Evolutionary conservation across 2,329 filamentous ascomycete species (phyloP), one percentile per base, ranked within the genome.

Genomic region (Botryotinia narcissicola): DNA sequence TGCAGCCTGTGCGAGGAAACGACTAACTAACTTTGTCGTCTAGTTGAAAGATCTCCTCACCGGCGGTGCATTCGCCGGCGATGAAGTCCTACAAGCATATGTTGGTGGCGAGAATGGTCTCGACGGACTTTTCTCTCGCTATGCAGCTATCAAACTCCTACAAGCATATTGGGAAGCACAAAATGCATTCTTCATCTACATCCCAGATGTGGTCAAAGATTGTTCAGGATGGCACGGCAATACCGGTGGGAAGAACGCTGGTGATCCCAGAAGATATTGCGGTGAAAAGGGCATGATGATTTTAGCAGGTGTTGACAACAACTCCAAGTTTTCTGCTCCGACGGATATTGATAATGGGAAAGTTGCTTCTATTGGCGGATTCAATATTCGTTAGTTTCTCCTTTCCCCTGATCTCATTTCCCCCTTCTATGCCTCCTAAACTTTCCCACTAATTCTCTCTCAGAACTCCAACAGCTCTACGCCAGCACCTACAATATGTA

Each of bases 131-230:
- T 66, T 66, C 22, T 48, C 63, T 10, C 42, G 44, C 20, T 48
- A 66, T 8, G 63, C 63, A 37, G 44, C 44, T 9, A 37, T 66
- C 32, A 48, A 66, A 12, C 63, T 66, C 2, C 44, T 66, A 0
- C 63, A 66, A n/a, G 63, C 63, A 25, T 66, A 66, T 4, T 66
- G 29, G 32, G 29, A 66, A 66, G 63, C 63, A 1, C 44, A 66
- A 66, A 66, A 66, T 48, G 63, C 44, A 5, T 66, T 66, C 10
- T 66, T 66, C 44, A n/a, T 51, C 63, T 66, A 51, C 29, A 66
- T 51, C 5, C 63, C 63, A 12, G 20, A 66, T 4, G 10, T 66
- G 2, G 46, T 32, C 1, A 48, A n/a, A 37, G 32, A 51, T 37
- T 51, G 62, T 48, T 48, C 44, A 1, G 42, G 63, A 2, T 66